Percentiles rank a stretch among this genome's conserved stretches.
Evolutionary conservation across 2,329 filamentous ascomycete genomes (phyloP).

Genomic region (Alternaria longipes): DNA sequence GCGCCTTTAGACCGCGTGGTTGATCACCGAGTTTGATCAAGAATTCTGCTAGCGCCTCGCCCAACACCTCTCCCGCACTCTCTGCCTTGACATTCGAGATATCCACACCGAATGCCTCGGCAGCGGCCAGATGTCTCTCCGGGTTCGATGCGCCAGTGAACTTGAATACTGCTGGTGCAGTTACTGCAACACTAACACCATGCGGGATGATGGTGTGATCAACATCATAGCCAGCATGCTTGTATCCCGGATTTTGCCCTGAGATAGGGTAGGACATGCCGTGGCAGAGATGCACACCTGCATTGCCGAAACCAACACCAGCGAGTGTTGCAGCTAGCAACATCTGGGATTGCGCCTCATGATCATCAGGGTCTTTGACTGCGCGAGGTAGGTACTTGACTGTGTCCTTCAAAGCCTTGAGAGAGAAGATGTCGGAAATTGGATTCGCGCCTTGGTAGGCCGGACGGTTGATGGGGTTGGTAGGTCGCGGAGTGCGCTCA

Average conservation of each 20-base stretch:
- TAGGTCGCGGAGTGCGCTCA: conserved; percentile 82
- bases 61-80: conserved; percentile 86
- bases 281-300: conserved; percentile 88
- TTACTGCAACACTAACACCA: conserved; percentile 93
- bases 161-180: conserved; percentile 89
- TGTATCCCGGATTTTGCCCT: conserved; percentile 91
- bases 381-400: conserved; percentile 93
- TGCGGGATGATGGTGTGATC: conserved; percentile 86
- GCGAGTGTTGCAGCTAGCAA: conserved; percentile 91
- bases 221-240: conserved; percentile 86
- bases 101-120: conserved; percentile 91
- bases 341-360: conserved; percentile 95
- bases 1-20: conserved; percentile 80
- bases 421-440: conserved; percentile 95
- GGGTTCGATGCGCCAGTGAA: conserved; percentile 94
- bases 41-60: conserved; percentile 84
- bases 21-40: conserved; percentile 86
- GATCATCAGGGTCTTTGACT: conserved; percentile 86
- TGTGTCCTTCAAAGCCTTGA: conserved; percentile 82
- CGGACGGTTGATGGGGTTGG: conserved; percentile 88
- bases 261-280: conserved; percentile 99
- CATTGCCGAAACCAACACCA: conserved; percentile 96
- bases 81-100: conserved; percentile 86
- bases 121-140: conserved; percentile 86
- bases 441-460: conserved; percentile 98